Evolutionary conservation across 1,139 yeast genomes (phyloP), one percentile per base, ranked within the genome.

Genomic region (Wickerhamomyces sp.): DNA sequence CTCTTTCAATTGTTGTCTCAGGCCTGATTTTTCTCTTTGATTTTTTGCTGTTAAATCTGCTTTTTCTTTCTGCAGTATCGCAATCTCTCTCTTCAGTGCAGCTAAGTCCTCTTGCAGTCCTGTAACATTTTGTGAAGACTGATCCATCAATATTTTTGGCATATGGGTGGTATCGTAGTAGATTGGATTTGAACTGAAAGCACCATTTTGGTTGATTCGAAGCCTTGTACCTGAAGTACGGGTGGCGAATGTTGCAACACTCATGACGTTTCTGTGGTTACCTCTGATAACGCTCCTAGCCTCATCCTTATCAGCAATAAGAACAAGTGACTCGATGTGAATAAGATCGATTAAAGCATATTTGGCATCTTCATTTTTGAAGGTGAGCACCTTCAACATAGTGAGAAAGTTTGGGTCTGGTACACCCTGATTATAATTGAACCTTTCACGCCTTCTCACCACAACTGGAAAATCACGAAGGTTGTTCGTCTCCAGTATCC

Each of bases 331-430:
- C 56, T 91, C 96, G 42, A 87, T 74, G 30, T 67, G 70, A 45
- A 73, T 73, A 14, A 73, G 57, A 65, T 91, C 97, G 46, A 90
- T 80, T 45, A 91, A 64, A 1, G 84, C 67, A 54, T 78, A 81
- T 54, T 75, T 71, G 3, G 83, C 72, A 42, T 76, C 74, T 33
- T 76, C 79, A 49, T 81, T 69, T 1, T 71, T 67, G 46, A 87
- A 70, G 3, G 75, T 73, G 30, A 91, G 57, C 32, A 77, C 79
- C 59, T 88, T 93, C 14, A 79, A 61, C 13, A 90, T 60, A 0
- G 87, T 77, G 2, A 72, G 68, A 45, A 65, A 71, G 11, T 64
- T 50, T 4, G 51, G 40, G 13, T 58, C 62, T 0, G 78, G 72
- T 39, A 68, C 64, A 23, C 71, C 70, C 4, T 52, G 39, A 1